Percentiles rank a stretch among this genome's conserved stretches.
These are phyloP conservation scores for Hansenula anomala DNA, from an alignment of 1,139 yeast species.

Conservation along the genomic window DNA sequence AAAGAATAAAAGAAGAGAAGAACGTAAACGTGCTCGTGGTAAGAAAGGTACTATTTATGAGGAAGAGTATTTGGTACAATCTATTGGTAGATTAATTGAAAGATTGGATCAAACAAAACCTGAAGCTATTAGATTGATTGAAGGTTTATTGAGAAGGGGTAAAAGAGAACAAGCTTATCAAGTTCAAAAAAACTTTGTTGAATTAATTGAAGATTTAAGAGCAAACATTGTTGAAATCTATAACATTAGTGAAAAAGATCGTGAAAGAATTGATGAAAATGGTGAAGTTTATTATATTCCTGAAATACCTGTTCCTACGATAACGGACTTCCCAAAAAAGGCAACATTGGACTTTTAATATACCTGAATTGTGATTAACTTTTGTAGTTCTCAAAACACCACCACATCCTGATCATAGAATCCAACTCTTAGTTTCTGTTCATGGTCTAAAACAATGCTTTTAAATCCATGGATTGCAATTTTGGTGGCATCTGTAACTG, in stretches of 20 bases:
- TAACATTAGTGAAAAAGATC: conserved; percentile 72
- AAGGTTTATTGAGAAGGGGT: conserved; percentile 67
- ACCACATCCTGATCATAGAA: conserved; percentile 18
- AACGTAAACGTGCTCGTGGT: conserved; percentile 93
- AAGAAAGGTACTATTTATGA: conserved; percentile 97
- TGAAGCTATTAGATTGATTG: conserved; percentile 71
- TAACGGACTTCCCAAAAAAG: conserved; percentile 54
- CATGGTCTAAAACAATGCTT: conserved; percentile 25
- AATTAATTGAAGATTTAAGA: conserved; percentile 48
- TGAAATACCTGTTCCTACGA: conserved; percentile 63
- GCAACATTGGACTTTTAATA: conserved; percentile 50
- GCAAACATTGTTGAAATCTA: conserved; percentile 71
- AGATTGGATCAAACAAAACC: conserved; percentile 69
- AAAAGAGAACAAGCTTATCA: conserved; percentile 80
- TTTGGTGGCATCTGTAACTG: conserved; percentile 45
- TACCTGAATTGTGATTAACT: too few relatives aligned
- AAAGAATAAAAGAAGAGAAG: conserved; percentile 90
- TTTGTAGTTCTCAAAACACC: conserved; percentile 3
- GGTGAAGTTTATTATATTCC: conserved; percentile 77
- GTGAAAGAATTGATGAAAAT: conserved; percentile 85
- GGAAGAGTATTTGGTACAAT: conserved; percentile 87
- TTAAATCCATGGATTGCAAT: conserved; percentile 24
- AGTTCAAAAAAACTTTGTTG: conserved; percentile 65
- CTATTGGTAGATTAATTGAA: conserved; percentile 84
- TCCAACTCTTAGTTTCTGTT: conserved; percentile 23